Evolutionary conservation across 2,329 filamentous ascomycete genomes (phyloP).

Genomic region (Exserohilum rostratum): DNA sequence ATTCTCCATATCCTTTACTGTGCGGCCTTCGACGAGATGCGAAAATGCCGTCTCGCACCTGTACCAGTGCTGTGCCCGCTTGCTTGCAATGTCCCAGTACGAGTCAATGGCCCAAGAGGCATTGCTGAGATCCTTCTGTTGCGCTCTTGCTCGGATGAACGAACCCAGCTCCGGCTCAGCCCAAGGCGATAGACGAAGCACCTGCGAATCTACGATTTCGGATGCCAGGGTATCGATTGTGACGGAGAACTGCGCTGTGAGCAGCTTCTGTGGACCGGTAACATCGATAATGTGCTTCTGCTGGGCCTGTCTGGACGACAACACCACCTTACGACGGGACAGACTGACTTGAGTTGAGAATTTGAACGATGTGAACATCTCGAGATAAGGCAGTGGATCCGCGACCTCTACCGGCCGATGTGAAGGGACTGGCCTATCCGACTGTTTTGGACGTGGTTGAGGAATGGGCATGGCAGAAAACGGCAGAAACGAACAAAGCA

Average conservation of each 20-base stretch:
- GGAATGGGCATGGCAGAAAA: conserved; percentile 38
- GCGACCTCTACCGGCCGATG: conserved; percentile 68
- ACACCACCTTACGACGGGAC: conserved; percentile 18
- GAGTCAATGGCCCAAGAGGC: conserved; percentile 71
- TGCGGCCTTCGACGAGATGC: conserved; percentile 28
- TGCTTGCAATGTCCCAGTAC: conserved; percentile 67
- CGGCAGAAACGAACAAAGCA: conserved; percentile 51
- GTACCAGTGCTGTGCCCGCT: conserved; percentile 68
- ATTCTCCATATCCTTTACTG: conserved; percentile 27
- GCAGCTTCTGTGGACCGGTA: conserved; percentile 59
- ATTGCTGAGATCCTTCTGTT: conserved; percentile 62
- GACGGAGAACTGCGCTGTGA: conserved; percentile 64
- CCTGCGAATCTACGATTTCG: conserved; percentile 61
- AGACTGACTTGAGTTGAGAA: conserved; percentile 61
- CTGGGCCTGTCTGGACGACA: conserved; percentile 22
- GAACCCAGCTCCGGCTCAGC: conserved; percentile 64
- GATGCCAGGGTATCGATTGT: conserved; percentile 52
- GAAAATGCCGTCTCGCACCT: conserved; percentile 58
- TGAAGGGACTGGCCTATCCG: conserved; percentile 58
- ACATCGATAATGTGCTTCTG: conserved; percentile 61
- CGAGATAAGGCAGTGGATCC: conserved; percentile 71
- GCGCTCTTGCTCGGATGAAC: conserved; percentile 54
- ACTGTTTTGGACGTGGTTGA: conserved; percentile 28
- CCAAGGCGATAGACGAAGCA: conserved; percentile 63
- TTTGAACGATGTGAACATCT: conserved; percentile 71